phyloP scores from a whole-genome alignment of 352 stramenopile species.

The Globisporangium solare region DNA sequence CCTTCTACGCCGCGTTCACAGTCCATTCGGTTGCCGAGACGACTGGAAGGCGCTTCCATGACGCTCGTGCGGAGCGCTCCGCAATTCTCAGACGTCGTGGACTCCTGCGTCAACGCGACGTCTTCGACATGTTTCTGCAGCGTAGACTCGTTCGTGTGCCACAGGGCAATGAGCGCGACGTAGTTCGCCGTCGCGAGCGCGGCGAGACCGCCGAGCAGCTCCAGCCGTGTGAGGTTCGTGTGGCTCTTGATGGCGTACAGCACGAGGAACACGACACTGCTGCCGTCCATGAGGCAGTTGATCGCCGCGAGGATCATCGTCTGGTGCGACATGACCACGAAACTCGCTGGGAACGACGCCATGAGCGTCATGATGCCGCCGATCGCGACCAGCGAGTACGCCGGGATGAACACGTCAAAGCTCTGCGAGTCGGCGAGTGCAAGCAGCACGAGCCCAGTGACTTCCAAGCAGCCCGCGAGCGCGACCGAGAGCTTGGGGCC shows the following conservation, averaged over 20 bases:
- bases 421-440: conserved; percentile 66
- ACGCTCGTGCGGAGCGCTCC: neutral
- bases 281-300: conserved; percentile 72
- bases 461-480: conserved; percentile 52
- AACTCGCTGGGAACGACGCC: conserved; percentile 67
- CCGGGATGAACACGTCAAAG: conserved; percentile 72
- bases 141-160: conserved; percentile 66
- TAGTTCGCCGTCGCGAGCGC: conserved; percentile 44
- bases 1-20: neutral
- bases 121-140: conserved; percentile 19
- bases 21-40: neutral
- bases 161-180: conserved; percentile 59
- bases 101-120: conserved; percentile 7
- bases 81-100: neutral
- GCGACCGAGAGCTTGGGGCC: conserved; percentile 56
- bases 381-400: conserved; percentile 65
- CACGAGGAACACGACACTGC: conserved; percentile 71
- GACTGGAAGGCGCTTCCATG: no score
- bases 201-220: conserved; percentile 51
- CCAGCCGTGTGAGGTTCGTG: conserved; percentile 32
- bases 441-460: conserved; percentile 64
- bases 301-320: conserved; percentile 74
- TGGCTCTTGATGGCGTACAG: conserved; percentile 48
- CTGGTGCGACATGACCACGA: conserved; percentile 68
- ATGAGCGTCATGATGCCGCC: conserved; percentile 81